Percentiles rank a stretch among this genome's conserved stretches.
Conservation (phyloP, 768 basidiomycete genomes). For the Leccinum boreale region DNA sequence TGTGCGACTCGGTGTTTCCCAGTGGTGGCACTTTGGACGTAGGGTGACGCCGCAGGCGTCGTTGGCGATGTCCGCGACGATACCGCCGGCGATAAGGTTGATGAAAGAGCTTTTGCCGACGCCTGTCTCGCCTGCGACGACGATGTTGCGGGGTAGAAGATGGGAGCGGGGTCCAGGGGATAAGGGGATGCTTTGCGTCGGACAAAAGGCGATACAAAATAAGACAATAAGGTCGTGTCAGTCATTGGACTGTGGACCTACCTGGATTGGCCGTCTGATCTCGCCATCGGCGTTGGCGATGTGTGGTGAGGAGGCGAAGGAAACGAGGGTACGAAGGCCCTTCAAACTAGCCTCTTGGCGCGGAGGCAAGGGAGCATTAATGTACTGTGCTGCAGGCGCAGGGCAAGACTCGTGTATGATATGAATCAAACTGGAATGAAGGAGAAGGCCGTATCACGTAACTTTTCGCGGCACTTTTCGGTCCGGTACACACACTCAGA, state of each 20-base stretch:
- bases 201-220: no score
- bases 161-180: background rate
- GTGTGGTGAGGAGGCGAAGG: background rate
- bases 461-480: background rate
- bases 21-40: constrained; percentile 7
- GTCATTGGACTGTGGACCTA: background rate
- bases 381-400: background rate
- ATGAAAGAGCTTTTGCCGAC: constrained; percentile 28
- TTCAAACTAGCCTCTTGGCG: background rate
- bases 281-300: background rate
- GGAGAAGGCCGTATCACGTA: background rate
- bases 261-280: background rate
- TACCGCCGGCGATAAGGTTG: constrained; percentile 17
- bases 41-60: constrained; percentile 23
- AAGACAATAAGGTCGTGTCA: background rate
- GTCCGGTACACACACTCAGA: background rate
- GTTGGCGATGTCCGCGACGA: constrained; percentile 18
- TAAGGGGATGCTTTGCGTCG: background rate
- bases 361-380: background rate
- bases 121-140: constrained; percentile 24
- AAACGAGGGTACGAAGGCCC: background rate
- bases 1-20: constrained; percentile 17
- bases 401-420: background rate
- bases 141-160: constrained; percentile 17
- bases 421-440: background rate